Percentiles rank a stretch among this genome's conserved stretches.
Conservation (phyloP, 768 basidiomycete species). For the Pleurotus tuoliensis region DNA sequence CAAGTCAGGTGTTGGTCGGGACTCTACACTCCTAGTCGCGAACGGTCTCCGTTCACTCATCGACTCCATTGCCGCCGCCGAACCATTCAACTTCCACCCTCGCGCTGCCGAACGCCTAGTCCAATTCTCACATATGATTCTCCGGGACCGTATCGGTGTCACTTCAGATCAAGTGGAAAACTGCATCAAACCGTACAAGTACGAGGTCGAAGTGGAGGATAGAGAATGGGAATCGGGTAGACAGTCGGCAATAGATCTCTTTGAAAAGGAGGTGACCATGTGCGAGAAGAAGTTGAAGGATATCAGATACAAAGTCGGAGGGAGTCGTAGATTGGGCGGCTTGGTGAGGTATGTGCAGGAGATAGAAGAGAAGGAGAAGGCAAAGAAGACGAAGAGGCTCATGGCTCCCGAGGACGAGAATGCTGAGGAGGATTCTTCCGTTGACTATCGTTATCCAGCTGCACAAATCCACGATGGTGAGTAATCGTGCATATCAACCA, state of each 20-base stretch:
- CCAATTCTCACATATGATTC: constrained; percentile 88
- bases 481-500: constrained; percentile 16
- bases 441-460: constrained; percentile 87
- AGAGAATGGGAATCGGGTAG: constrained; percentile 91
- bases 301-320: constrained; percentile 86
- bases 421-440: constrained; percentile 30
- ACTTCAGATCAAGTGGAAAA: constrained; percentile 99
- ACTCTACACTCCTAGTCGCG: constrained; percentile 90
- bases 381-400: constrained; percentile 51
- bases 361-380: constrained; percentile 74
- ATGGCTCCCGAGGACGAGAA: constrained; percentile 33
- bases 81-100: constrained; percentile 92
- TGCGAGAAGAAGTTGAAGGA: constrained; percentile 87
- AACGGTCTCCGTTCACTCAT: constrained; percentile 89
- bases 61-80: constrained; percentile 81
- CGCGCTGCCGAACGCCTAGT: constrained; percentile 84
- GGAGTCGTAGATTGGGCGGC: constrained; percentile 69
- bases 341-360: constrained; percentile 79
- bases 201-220: constrained; percentile 92
- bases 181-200: constrained; percentile 99
- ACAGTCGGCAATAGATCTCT: constrained; percentile 67
- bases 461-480: constrained; percentile 90
- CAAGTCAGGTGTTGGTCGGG: constrained; percentile 93
- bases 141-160: constrained; percentile 88
- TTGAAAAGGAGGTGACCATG: constrained; percentile 79